phyloP scores from a whole-genome alignment of 2,329 filamentous ascomycete species.

The Cladobotryum mycophilum region DNA sequence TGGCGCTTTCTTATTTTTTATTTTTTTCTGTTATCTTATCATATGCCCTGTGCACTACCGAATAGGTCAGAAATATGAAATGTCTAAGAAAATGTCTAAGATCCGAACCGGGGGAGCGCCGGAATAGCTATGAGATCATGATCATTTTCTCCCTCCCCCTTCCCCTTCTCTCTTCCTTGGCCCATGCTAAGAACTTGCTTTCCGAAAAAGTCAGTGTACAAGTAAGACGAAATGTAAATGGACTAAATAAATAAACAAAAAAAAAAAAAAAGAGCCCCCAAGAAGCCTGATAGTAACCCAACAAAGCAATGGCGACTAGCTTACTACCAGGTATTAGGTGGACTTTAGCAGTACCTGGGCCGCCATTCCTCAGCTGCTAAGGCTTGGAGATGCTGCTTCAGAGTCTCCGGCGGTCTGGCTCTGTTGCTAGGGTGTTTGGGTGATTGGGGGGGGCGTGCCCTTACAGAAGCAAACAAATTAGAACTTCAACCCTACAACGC shows the following conservation, averaged over 20 bases:
- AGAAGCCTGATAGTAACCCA: not conserved
- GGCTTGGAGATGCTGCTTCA: not conserved
- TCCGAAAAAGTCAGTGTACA: not conserved
- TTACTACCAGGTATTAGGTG: too few species aligned
- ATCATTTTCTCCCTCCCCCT: not conserved
- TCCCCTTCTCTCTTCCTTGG: not conserved
- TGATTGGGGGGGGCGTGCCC: too few species aligned
- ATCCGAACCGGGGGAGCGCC: not conserved
- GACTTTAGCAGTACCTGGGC: not conserved
- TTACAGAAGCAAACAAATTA: not conserved
- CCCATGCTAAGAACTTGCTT: not conserved
- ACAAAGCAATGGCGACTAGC: not conserved
- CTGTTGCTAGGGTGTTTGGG: not conserved
- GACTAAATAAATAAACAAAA: not conserved
- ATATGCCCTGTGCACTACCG: not conserved
- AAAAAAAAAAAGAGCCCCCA: slow-evolving; percentile 4
- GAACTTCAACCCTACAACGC: not conserved
- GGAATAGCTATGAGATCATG: slow-evolving; percentile 5
- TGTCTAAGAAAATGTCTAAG: slow-evolving; percentile 1
- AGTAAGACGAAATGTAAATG: not conserved
- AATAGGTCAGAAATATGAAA: not conserved
- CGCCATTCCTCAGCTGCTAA: not conserved
- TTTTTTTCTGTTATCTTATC: not conserved
- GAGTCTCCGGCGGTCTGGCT: slow-evolving; percentile 12
- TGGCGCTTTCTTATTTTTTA: not conserved